Evolutionary conservation across 768 basidiomycete genomes (phyloP).

Genomic region (Galerina marginata): DNA sequence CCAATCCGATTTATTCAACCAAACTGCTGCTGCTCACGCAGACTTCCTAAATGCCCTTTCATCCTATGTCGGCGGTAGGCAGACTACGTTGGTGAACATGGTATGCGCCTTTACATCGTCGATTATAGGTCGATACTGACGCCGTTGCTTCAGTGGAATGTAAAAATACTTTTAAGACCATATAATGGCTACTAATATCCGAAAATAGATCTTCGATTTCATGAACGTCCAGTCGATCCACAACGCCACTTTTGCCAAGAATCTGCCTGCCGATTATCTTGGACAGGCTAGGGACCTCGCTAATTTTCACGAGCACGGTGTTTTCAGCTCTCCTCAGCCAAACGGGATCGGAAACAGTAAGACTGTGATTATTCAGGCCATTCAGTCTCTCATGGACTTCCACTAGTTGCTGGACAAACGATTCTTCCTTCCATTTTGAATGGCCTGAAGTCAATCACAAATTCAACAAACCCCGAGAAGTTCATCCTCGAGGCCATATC

Average conservation of each 20-base stretch:
- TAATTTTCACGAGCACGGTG: constrained; percentile 74
- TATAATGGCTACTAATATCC: neutral
- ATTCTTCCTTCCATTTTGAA: constrained; percentile 65
- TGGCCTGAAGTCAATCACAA: constrained; percentile 56
- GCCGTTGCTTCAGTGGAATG: constrained; percentile 38
- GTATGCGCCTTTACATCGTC: constrained; percentile 30
- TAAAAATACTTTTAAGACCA: constrained; percentile 21
- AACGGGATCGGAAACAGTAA: constrained; percentile 72
- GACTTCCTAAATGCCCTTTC: constrained; percentile 54
- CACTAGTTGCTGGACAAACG: constrained; percentile 71
- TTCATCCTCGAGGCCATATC: constrained; percentile 64
- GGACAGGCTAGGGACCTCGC: constrained; percentile 65
- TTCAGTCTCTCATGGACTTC: neutral
- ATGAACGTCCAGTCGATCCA: constrained; percentile 78
- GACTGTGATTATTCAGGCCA: constrained; percentile 1
- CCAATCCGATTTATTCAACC: constrained; percentile 52
- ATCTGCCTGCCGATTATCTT: constrained; percentile 54
- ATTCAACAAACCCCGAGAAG: constrained; percentile 57
- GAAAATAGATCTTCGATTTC: constrained; percentile 64
- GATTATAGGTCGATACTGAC: neutral
- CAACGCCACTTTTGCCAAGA: constrained; percentile 55
- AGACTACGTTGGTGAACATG: constrained; percentile 62
- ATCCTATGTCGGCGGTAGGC: constrained; percentile 58
- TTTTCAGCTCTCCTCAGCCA: constrained; percentile 59
- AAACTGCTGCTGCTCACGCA: constrained; percentile 48